Evolutionary conservation across 495 filamentous ascomycete genomes (phyloP).

Genomic region (Rusavskia elegans): DNA sequence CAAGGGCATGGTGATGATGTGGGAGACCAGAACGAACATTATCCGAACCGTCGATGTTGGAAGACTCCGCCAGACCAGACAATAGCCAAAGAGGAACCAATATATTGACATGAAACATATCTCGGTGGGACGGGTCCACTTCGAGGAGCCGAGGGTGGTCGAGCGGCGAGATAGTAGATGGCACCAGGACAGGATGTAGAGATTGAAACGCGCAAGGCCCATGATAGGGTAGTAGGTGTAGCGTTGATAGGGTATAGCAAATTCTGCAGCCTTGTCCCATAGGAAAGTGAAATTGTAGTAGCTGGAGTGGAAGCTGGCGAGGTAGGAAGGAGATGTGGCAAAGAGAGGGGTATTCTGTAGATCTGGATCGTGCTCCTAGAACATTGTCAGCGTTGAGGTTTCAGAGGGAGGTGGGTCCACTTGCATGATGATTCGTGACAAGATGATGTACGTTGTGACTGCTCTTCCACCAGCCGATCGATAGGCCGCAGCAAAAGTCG

Average conservation of each 20-base stretch:
- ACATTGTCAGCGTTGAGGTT: not conserved
- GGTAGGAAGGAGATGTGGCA: conserved; percentile 30
- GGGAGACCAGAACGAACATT: conserved; percentile 29
- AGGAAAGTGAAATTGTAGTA: conserved; percentile 29
- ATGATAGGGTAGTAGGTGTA: conserved; percentile 38
- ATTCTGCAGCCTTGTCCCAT: conserved; percentile 26
- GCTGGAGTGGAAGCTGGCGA: conserved; percentile 23
- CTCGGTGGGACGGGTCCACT: conserved; percentile 16
- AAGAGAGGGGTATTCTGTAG: conserved; percentile 35
- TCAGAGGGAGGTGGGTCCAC: not conserved
- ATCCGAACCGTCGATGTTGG: conserved; percentile 27
- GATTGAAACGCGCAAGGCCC: conserved; percentile 27
- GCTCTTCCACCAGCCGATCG: conserved; percentile 37
- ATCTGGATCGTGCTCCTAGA: conserved; percentile 33
- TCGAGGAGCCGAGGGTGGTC: conserved; percentile 25
- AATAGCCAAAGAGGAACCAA: conserved; percentile 30
- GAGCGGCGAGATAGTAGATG: conserved; percentile 15
- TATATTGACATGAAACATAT: conserved; percentile 18
- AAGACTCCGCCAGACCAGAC: conserved; percentile 24
- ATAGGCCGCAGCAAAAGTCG: conserved; percentile 32
- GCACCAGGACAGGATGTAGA: conserved; percentile 9
- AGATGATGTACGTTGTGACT: conserved; percentile 38
- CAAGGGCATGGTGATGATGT: conserved; percentile 31
- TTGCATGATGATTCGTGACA: conserved; percentile 28
- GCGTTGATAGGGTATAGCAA: conserved; percentile 25